Base-by-base conservation (phyloP, 2,329 filamentous ascomycete genomes). In the Cytospora leucostoma region DNA sequence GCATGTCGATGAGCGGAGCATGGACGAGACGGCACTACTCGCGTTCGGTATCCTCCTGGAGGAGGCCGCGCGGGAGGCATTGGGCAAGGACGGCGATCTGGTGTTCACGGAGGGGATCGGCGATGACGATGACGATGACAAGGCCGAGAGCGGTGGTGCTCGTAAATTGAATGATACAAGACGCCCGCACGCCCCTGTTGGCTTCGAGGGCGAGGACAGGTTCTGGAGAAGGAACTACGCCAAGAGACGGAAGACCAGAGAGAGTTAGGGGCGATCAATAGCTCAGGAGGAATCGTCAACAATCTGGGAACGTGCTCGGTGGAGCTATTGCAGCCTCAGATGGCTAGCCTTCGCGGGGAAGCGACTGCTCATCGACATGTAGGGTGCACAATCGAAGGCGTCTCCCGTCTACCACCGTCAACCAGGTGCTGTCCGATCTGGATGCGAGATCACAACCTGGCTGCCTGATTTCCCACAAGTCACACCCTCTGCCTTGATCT, bases 1-100 rank as follows among this genome's bases (percentile, higher is more conserved):
- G 35, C 73, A 73, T 59, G 69, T 82, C 44, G 80, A 84, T 65
- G 81, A 84, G 71, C 74, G 81, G 67, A 90, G 86, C 73, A 85
- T 94, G 84, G 89, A 94, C 71, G 91, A 92, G 77, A 92, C 89
- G 15, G 90, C 90, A 4, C 79, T 94, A 63, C 77, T 94, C 60
- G 89, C 90, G 1, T 80, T 94, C 70, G 90, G 90, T 1, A 86
- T 94, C 56, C 74, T 94, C 62, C 77, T 93, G 50, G 90, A 94
- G 75, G 91, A 94, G 74, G 83, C 85, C 3, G 81, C 84, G 17
- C 79, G 81, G 49, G 84, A 87, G 54, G 73, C 80, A 7, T 76
- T 93, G 21, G 90, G 89, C 5, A 77, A 80, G 61, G 83, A 79
- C 13, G 91, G 90, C 27, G 88, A 92, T 74, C 73, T 92, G 55